Conservation (phyloP, 129 eudicot species). For the Sambucus nigra region DNA sequence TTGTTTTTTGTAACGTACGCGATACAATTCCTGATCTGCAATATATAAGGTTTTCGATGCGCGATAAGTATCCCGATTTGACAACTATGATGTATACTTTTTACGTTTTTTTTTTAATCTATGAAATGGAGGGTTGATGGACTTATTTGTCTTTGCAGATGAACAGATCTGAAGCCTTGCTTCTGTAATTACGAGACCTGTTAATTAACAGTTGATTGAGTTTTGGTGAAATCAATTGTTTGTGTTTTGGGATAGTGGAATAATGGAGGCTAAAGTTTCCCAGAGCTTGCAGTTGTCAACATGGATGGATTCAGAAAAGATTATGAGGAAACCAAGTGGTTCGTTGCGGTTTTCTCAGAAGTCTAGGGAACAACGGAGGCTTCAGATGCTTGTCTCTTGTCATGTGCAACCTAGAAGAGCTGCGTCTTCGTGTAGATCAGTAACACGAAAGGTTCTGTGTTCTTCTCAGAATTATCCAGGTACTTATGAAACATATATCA, state of each 20-base stretch:
- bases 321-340: conserved; percentile 23
- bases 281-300: conserved; percentile 35
- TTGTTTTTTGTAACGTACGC: too few relatives aligned
- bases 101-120: background rate
- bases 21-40: too few relatives aligned
- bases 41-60: too few relatives aligned
- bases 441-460: conserved; percentile 41
- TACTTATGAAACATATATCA: conserved; percentile 19
- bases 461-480: conserved; percentile 58
- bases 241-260: conserved; percentile 7
- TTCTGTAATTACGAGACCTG: background rate
- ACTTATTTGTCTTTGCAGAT: background rate
- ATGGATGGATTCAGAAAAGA: conserved; percentile 35
- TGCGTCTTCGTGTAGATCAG: conserved; percentile 20
- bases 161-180: background rate
- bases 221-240: conserved; percentile 1
- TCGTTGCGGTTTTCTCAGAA: conserved; percentile 32
- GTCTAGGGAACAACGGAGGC: conserved; percentile 25
- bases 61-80: too few relatives aligned
- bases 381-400: conserved; percentile 19
- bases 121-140: background rate
- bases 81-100: too few relatives aligned
- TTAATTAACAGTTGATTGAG: background rate
- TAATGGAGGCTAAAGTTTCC: conserved; percentile 44
- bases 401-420: conserved; percentile 20